phyloP scores from a whole-genome alignment of 2,329 filamentous ascomycete species.

The Penicillium sclerotiorum region DNA sequence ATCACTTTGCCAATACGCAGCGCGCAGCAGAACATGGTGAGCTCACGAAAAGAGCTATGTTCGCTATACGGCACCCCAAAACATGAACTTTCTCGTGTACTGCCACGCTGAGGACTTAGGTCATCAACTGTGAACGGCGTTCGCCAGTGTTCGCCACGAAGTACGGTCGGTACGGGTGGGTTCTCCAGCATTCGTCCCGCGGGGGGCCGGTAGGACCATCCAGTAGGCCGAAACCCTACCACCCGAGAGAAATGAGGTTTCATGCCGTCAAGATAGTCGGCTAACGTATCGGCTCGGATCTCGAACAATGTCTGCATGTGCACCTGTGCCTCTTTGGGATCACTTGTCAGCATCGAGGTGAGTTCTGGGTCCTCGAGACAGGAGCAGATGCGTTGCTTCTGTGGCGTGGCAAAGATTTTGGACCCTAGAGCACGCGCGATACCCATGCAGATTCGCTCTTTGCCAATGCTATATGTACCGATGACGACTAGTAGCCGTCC shows the following conservation, averaged over 20 bases:
- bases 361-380: constrained; percentile 87
- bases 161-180: constrained; percentile 65
- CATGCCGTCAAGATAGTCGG: constrained; percentile 81
- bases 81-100: constrained; percentile 78
- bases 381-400: constrained; percentile 80
- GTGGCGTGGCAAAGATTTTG: constrained; percentile 84
- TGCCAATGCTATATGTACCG: constrained; percentile 96
- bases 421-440: constrained; percentile 83
- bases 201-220: constrained; percentile 87
- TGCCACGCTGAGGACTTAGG: constrained; percentile 79
- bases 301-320: constrained; percentile 98
- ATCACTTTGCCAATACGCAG: constrained; percentile 86
- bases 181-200: constrained; percentile 64
- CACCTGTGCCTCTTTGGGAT: constrained; percentile 85
- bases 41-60: constrained; percentile 90
- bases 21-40: constrained; percentile 90
- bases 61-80: constrained; percentile 96
- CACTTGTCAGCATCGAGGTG: constrained; percentile 70
- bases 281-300: constrained; percentile 84
- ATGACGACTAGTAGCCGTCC: constrained; percentile 86
- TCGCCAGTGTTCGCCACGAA: constrained; percentile 73
- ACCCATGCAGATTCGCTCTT: constrained; percentile 91
- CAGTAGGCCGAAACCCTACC: constrained; percentile 87
- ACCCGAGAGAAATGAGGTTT: constrained; percentile 81
- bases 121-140: constrained; percentile 71